Evolutionary conservation across 495 filamentous ascomycete genomes (phyloP).

Genomic region (Jackrogersella multiformis): DNA sequence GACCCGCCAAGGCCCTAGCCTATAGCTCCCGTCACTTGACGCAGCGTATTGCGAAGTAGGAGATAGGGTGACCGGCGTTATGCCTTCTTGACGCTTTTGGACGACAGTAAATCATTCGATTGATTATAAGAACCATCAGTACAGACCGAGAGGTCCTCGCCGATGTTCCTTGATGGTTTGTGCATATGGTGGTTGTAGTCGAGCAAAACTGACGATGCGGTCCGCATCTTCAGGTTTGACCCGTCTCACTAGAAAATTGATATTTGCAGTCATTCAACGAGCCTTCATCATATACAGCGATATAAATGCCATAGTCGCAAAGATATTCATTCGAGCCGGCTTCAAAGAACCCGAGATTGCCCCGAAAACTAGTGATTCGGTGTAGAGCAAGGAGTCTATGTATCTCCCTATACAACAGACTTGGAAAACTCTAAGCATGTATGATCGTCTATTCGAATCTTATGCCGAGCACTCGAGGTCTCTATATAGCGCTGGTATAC

Average conservation of each 20-base stretch:
- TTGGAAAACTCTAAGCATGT: no score
- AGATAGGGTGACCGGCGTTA: not conserved
- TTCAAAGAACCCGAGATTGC: no score
- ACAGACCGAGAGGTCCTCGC: not conserved
- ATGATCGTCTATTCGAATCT: no score
- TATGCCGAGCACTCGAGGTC: no score
- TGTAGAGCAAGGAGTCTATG: no score
- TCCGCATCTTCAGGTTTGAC: not conserved
- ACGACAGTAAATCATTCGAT: not conserved
- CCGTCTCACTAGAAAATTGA: no score
- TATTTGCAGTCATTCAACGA: no score
- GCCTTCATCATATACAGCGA: not conserved
- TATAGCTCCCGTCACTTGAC: constrained; percentile 5
- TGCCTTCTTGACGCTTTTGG: not conserved
- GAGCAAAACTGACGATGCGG: not conserved
- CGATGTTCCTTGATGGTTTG: not conserved
- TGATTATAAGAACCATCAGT: not conserved
- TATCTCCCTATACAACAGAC: no score
- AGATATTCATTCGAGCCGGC: no score
- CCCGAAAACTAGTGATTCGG: no score
- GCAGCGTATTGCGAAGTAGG: constrained; percentile 7
- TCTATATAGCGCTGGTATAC: no score
- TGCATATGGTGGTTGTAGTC: not conserved
- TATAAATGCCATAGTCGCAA: no score
- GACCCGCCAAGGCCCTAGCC: constrained; percentile 28